Base-by-base conservation (phyloP, 1,284 basidiomycete species). In the Naganishia sp. region DNA sequence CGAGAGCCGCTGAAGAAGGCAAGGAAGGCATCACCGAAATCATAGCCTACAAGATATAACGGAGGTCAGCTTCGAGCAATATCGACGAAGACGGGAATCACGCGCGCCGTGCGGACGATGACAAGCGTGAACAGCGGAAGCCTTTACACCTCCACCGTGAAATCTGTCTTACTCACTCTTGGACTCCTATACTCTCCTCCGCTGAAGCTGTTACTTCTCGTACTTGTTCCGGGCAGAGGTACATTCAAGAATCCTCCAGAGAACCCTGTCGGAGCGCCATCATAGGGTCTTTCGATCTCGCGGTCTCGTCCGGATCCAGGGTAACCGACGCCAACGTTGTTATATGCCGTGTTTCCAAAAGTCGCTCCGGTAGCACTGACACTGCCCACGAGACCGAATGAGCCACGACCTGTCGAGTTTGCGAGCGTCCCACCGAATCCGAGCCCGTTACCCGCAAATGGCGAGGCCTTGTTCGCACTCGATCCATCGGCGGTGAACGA, bases 181-280 rank as follows among this genome's bases (percentile, higher is more conserved):
- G 49, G 50, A 17, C 43, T 60, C 43, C 56, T 45, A 25, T 25
- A 53, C 39, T 66, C 56, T 5, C 65, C 65, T 7, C 23, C 50
- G 28, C 41, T 60, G 43, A 66, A 66, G 28, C 56, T 60, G 21
- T 46, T 42, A 25, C 65, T 66, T 43, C 65, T 43, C n/a, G 50
- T 61, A n/a, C 57, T 41, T 41, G 63, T 55, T 17, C 63, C 63
- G 4, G 58, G 58, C 32, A 51, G 17, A 2, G 58, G 58, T 10
- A 61, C 58, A n/a, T 61, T 50, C 39, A 61, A n/a, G 23, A 51
- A 61, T 15, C 58, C 58, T 10, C 49, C 49, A 4, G 47, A 49
- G 23, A 61, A 61, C 28, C 58, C 58, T 10, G 46, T 61, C 18
- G 58, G 58, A 42, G 58, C 47, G 32, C 58, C 58, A 42, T 61